Evolutionary conservation across 2,329 filamentous ascomycete genomes (phyloP), one percentile per base, ranked within the genome.

Genomic region (Fusarium sp.): DNA sequence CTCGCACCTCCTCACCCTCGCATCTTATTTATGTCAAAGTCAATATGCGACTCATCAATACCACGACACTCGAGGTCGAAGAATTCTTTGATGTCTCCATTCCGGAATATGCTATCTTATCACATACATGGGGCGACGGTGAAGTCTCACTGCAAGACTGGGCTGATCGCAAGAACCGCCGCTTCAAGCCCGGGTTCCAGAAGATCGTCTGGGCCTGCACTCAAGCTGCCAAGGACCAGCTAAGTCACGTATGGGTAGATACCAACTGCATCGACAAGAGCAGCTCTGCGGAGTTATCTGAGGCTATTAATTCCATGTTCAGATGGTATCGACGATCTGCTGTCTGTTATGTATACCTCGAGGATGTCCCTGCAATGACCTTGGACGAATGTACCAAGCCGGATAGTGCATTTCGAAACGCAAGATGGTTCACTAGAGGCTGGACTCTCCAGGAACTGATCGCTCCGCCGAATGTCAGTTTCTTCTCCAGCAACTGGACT

Each of bases 401-500:
- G 2, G 24, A 13, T 1, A 54, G 49, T 17, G 33, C 33, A 0
- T 54, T 54, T 0, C 22, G 24, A 7, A 54, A 28, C 2, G 49
- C 49, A 7, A 26, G 49, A 6, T 54, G 49, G 49, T 54, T 54
- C n/a, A 51, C 48, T 3, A 24, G 48, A 51, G 48, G 48, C 1
- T 51, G 48, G 48, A 51, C 31, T 15, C 49, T 54, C 0, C 49
- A 54, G 24, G 49, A 54, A 2, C 13, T 54, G 0, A 54, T 54
- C 0, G 49, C 49, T 5, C 49, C 49, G 1, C 49, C 49, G 0
- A 54, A 38, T 9, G 0, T 54, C 2, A 22, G 6, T 6, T 52
- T 54, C 18, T 54, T 54, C 49, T 54, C 49, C 0, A 28, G 49
- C 10, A 22, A 12, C 18, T 54, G 49, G 49, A 54, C 49, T 1